Base-by-base conservation (phyloP, 805 yeast species). In the Geotrichum ghanense region DNA sequence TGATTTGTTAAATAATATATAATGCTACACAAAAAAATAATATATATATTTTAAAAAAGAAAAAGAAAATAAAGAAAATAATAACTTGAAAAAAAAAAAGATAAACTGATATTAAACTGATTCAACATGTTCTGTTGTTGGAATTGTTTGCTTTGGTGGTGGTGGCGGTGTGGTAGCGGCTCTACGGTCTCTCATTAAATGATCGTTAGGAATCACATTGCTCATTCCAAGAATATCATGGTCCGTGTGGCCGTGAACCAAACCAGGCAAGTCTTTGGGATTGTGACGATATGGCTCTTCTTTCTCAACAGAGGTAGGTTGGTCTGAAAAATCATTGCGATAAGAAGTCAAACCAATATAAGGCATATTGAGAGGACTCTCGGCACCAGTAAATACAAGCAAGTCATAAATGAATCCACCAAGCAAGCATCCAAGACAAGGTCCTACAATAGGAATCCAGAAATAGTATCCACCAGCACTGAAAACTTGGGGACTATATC, bases 391-490 rank as follows among this genome's bases (percentile, higher is more conserved):
- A 53, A 70, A 74, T 48, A 74, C 60, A 52, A 75, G 67, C 23
- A 72, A 51, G 59, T 75, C 80, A 56, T 75, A 75, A n/a, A 73
- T 44, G 47, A 71, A 54, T n/a, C 69, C 76, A 46, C 80, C 80
- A 25, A 64, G 53, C 42, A 70, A 49, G 25, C 72, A 64, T 20
- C 80, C 80, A 39, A 72, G 51, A 31, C 69, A 56, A 23, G 80
- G 78, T n/a, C 70, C 73, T 23, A 71, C 64, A 51, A 72, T 57
- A 44, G 78, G 78, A 27, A 74, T 73, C 79, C 79, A 74, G 55
- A 71, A 72, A 57, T 71, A 74, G 53, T 68, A 66, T 56, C 64
- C 61, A 48, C 70, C 64, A 16, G 58, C 53, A 16, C 61, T 55
- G 67, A 72, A 72, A 53, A 57, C 62, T 31, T 59, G 68, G 24